These are phyloP conservation scores for Teratosphaeria viscida DNA, from an alignment of 2,329 filamentous ascomycete species.

Conservation along the genomic window DNA sequence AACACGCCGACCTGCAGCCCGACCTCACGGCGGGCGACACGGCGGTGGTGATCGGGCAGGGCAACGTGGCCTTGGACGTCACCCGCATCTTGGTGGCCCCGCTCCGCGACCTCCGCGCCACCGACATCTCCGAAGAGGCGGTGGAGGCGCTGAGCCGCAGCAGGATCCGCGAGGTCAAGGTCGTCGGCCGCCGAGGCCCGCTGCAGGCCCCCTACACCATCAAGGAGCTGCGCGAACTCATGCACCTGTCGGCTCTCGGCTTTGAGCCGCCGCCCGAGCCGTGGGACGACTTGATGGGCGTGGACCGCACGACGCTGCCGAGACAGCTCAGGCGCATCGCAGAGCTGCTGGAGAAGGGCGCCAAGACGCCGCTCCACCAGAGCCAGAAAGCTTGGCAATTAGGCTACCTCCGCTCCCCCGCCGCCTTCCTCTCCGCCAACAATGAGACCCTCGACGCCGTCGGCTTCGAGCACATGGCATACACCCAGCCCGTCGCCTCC, in stretches of 20 bases:
- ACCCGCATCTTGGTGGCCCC: constrained; percentile 75
- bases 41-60: constrained; percentile 83
- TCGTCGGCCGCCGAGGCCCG: constrained; percentile 83
- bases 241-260: constrained; percentile 61
- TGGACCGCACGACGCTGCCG: constrained; percentile 58
- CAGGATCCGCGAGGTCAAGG: constrained; percentile 64
- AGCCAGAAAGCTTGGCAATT: constrained; percentile 67
- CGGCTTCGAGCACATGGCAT: constrained; percentile 50
- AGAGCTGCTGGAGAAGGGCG: constrained; percentile 71
- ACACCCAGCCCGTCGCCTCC: constrained; percentile 6
- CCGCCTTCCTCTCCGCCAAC: constrained; percentile 48
- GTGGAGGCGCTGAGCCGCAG: constrained; percentile 62
- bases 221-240: constrained; percentile 82
- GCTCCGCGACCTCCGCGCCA: constrained; percentile 61
- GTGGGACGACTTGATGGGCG: constrained; percentile 25
- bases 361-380: constrained; percentile 38
- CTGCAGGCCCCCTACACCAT: constrained; percentile 83
- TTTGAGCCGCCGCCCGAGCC: constrained; percentile 48
- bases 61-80: constrained; percentile 91
- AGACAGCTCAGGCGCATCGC: constrained; percentile 67
- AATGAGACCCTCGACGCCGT: constrained; percentile 50
- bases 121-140: constrained; percentile 82
- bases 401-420: constrained; percentile 74
- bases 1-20: constrained; percentile 62
- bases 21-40: constrained; percentile 66